These are phyloP conservation scores for Aurifilum marmelostoma DNA, from an alignment of 2,329 filamentous ascomycete genomes.

Conservation along the genomic window DNA sequence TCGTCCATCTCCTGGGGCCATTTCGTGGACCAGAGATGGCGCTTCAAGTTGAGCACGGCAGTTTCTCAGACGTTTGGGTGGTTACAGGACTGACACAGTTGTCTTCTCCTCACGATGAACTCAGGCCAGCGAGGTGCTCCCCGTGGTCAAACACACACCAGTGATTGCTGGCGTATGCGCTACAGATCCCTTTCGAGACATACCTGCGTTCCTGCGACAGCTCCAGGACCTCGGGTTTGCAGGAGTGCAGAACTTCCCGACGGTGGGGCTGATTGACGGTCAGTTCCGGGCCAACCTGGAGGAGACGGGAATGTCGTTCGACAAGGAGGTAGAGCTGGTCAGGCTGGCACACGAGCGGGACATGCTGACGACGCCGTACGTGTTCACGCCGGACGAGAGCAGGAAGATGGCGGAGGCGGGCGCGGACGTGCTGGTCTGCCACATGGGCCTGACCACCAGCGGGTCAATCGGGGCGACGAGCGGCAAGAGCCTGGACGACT, in stretches of 20 bases:
- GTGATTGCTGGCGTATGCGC: conserved; percentile 73
- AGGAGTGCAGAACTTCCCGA: conserved; percentile 75
- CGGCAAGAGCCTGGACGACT: conserved; percentile 66
- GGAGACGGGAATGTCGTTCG: conserved; percentile 73
- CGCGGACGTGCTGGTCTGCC: conserved; percentile 69
- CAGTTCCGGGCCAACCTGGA: conserved; percentile 69
- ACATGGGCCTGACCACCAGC: conserved; percentile 67
- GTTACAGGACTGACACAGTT: not conserved
- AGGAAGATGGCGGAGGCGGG: conserved; percentile 65
- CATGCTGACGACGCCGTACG: conserved; percentile 71
- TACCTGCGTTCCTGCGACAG: conserved; percentile 61
- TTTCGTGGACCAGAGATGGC: not conserved
- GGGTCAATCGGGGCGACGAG: conserved; percentile 67
- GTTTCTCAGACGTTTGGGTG: too few species aligned
- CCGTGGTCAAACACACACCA: conserved; percentile 64
- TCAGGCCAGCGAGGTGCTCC: conserved; percentile 66
- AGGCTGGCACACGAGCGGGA: conserved; percentile 60
- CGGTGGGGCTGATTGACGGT: conserved; percentile 71
- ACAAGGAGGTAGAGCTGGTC: conserved; percentile 69
- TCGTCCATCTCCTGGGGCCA: too few species aligned
- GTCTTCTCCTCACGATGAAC: not conserved
- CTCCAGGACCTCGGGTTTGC: conserved; percentile 66
- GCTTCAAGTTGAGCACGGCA: too few species aligned
- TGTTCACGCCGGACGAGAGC: conserved; percentile 66
- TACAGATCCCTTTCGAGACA: conserved; percentile 69